Conservation (phyloP, 2,329 filamentous ascomycete genomes). For the Ophiostoma himal-ulmi region DNA sequence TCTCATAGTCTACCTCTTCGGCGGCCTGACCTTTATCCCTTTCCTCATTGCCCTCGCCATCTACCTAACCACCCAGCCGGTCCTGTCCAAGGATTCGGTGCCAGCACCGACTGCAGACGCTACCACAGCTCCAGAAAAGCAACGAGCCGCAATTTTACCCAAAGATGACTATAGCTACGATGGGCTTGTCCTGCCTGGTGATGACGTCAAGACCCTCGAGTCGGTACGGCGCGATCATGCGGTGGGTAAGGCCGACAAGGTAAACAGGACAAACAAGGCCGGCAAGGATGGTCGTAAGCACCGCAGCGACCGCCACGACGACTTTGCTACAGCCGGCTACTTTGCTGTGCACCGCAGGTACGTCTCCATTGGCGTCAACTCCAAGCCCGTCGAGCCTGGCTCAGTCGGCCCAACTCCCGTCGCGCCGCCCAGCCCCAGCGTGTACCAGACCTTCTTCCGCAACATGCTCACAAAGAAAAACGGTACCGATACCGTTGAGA, state of each 20-base stretch:
- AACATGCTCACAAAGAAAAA: constrained; percentile 80
- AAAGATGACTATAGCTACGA: constrained; percentile 16
- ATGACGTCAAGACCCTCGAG: constrained; percentile 60
- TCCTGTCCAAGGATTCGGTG: constrained; percentile 44
- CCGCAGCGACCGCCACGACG: constrained; percentile 52
- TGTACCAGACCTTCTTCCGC: constrained; percentile 97
- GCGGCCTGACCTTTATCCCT: constrained; percentile 83
- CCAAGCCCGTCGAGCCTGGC: constrained; percentile 75
- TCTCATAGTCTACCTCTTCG: constrained; percentile 72
- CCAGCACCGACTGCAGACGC: not conserved
- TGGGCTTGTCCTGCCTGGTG: constrained; percentile 49
- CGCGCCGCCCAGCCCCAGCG: constrained; percentile 76
- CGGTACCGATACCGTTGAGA: constrained; percentile 40
- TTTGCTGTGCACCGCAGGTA: constrained; percentile 95
- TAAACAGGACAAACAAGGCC: no score
- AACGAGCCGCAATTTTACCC: not conserved
- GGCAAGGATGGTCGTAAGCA: constrained; percentile 45
- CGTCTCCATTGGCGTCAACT: constrained; percentile 83
- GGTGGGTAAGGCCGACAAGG: constrained; percentile 36
- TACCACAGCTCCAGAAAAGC: constrained; percentile 31
- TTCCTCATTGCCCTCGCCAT: constrained; percentile 50
- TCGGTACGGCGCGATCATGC: constrained; percentile 18
- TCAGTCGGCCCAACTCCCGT: constrained; percentile 71
- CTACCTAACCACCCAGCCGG: constrained; percentile 63
- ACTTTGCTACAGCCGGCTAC: constrained; percentile 75